Evolutionary conservation across 148 eudicot species (phyloP), one percentile per base, ranked within the genome.

Genomic region (Oxyria digyna): DNA sequence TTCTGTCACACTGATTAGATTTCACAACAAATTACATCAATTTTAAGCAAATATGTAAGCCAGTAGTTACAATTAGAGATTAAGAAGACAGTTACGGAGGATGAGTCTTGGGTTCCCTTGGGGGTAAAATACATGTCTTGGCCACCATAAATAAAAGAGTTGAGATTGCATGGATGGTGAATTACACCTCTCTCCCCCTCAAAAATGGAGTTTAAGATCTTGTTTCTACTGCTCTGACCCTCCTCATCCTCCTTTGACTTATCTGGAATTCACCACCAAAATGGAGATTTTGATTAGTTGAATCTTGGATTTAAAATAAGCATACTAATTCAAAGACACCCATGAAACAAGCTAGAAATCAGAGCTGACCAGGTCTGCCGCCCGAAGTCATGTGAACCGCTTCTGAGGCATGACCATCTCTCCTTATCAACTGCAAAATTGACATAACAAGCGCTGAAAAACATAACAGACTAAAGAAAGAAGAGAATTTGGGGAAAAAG

Each of bases 81-180:
- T 38, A 4, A 38, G 41, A 38, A 38, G 4, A 38, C 14, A 59
- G 85, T 83, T 43, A 83, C 89, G 35, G 76, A 76, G 31, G 75
- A 74, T 71, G 84, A 67, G 71, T 37, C 35, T 48, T 24, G 50
- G 71, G 32, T 62, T 14, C 71, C 66, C 26, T 17, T 59, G 5
- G 77, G 49, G 38, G 80, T 81, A 29, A 78, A 69, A 67, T 85
- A 83, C 48, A 77, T 76, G 76, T 85, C 83, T 73, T 79, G 89
- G 70, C 83, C 89, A 42, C 89, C 89, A 73, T 85, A 81, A 46
- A 85, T 85, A 13, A 87, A 85, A 46, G 89, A 85, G 72, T 78
- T 85, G 59, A 73, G 73, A 66, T 79, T 66, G 70, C 87, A 78
- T 6, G 86, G 85, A 0, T 55, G 62, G 1, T 55, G 17, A 24